Evolutionary conservation across 495 filamentous ascomycete genomes (phyloP), one percentile per base, ranked within the genome.

Genomic region (Penicillium canariense): DNA sequence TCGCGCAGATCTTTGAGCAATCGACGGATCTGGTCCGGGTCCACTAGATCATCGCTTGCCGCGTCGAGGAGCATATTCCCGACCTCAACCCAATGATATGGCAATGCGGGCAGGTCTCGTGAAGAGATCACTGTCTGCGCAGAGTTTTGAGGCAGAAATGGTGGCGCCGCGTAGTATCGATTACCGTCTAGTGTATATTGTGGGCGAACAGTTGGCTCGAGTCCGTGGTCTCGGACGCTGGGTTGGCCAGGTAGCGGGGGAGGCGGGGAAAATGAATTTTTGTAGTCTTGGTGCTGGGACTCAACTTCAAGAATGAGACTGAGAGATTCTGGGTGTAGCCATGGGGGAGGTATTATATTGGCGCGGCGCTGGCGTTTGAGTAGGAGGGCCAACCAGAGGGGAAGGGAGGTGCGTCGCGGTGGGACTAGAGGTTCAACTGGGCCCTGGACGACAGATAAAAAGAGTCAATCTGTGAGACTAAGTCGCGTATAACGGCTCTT

Each of bases 361-460:
- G 91, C 93, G 64, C 93, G 86, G 30, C 87, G 84, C 76, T 98
- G 95, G 56, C 91, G 89, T 73, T 98, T 97, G 48, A 98, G 86
- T 50, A 97, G 86, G 45, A 97, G 83, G n/a, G 95, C 94, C 43
- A 97, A 87, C 95, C 95, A 97, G 65, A 97, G 84, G 12, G 94
- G 94, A 38, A 97, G 69, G 26, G 85, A 71, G 52, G 87, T 81
- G 60, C 91, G 85, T 58, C 91, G 86, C 0, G 94, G 92, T 8
- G 94, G 94, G 26, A 80, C 80, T 43, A 98, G 83, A 38, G 82
- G 69, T 28, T 85, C 83, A 30, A 90, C 85, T 56, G 84, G 80
- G 40, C 94, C 94, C 93, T 97, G 26, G 26, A 18, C 18, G n/a
- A 18, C 49, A 5, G 22, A 18, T 4, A 22, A 48, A n/a, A 48